Conservation (phyloP, 345 rosid genomes). For the Barbarea vulgaris region DNA sequence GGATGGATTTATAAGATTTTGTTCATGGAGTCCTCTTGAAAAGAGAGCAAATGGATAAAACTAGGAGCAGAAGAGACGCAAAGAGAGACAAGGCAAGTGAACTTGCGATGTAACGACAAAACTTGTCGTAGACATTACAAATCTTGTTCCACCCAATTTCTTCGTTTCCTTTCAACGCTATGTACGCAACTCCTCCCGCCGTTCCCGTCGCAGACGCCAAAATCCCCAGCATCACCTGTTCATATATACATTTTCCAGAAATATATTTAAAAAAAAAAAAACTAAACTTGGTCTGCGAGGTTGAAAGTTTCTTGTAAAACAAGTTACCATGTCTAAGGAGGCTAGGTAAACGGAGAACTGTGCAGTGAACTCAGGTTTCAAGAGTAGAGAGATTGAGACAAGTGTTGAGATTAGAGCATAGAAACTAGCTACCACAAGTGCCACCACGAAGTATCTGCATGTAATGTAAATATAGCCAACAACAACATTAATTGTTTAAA, state of each 20-base stretch:
- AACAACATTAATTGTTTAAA: not conserved
- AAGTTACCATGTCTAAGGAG: conserved; percentile 56
- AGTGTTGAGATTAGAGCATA: conserved; percentile 59
- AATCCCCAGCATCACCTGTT: conserved; percentile 73
- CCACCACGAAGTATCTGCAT: conserved; percentile 69
- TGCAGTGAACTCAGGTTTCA: conserved; percentile 44
- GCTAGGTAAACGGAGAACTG: conserved; percentile 48
- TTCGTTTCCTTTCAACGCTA: conserved; percentile 68
- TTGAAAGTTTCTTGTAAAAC: conserved; percentile 24
- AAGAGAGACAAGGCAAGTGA: conserved; percentile 54
- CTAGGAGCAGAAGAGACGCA: conserved; percentile 60
- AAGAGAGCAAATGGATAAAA: conserved; percentile 50
- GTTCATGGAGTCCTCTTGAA: conserved; percentile 36
- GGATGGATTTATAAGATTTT: not conserved
- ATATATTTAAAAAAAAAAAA: not conserved
- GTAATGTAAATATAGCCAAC: conserved; percentile 2
- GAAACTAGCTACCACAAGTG: conserved; percentile 60
- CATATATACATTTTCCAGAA: not conserved
- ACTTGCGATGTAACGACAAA: conserved; percentile 57
- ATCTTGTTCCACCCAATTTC: conserved; percentile 57
- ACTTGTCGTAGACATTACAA: conserved; percentile 59
- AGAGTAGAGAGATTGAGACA: conserved; percentile 50
- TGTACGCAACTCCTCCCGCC: conserved; percentile 69
- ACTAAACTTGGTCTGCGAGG: not conserved
- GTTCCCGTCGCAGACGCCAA: conserved; percentile 80